Base-by-base conservation (phyloP, 106 monocot species). In the Dendrobium nobile region DNA sequence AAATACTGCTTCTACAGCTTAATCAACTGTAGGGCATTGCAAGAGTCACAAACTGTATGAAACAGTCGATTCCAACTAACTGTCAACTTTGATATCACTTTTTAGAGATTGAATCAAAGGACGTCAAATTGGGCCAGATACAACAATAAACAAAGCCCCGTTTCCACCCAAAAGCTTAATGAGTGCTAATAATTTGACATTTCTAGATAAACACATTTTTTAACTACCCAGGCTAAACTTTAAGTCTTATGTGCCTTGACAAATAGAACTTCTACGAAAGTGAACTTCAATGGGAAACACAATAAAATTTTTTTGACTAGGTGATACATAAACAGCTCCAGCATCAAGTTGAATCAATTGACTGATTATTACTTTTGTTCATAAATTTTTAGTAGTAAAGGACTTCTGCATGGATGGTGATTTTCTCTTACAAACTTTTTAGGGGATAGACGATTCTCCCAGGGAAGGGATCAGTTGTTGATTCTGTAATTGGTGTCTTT, bases 391-490 rank as follows among this genome's bases (percentile, higher is more conserved):
- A 13, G 10, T 51, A 51, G 0, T n/a, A 13, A 51, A 13, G 15
- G 8, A 61, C 61, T 61, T 15, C 44, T 74, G 41, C 18, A 7
- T 44, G 42, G 27, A 74, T 5, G 20, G n/a, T 74, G 15, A 74
- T 74, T 18, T 74, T 44, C 0, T 74, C 15, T 42, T 44, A 44
- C 10, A 64, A 24, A 45, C 73, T 24, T 87, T 81, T 73, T 61
- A 93, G 93, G 93, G 22, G 83, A 93, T 73, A 84, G 93, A 28
- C 73, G 80, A 24, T 93, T 90, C 74, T 93, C 93, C 41, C 83
- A 44, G 8, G 93, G 93, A 90, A 90, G 70, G 93, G 93, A 78
- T 88, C 90, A 17, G 93, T 93, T 58, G 81, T 93, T 54, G 93
- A 93, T 61, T 93, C 93, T 17, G 88, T 93, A 28, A 81, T 93